These are phyloP conservation scores for Nepenthes gracilis DNA, from an alignment of 148 eudicot species.

Conservation along the genomic window DNA sequence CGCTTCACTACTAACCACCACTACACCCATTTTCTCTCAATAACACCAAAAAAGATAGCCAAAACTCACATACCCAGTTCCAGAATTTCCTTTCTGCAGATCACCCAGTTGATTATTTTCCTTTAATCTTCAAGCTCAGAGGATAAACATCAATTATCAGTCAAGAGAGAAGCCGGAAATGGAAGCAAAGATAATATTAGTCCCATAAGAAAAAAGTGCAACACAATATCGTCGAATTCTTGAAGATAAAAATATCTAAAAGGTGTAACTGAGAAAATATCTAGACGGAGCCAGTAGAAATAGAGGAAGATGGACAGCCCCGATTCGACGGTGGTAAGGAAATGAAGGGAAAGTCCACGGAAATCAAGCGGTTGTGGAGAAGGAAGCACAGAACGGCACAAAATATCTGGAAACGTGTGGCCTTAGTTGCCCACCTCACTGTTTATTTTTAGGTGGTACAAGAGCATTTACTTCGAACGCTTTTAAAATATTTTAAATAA, in stretches of 20 bases:
- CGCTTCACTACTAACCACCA: slow-evolving; percentile 26
- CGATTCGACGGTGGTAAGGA: neutral
- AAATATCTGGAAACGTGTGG: neutral
- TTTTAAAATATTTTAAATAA: too few relatives aligned
- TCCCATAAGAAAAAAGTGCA: too few relatives aligned
- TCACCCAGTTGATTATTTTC: neutral
- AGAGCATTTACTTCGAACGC: too few relatives aligned
- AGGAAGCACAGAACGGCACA: neutral
- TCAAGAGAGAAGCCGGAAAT: too few relatives aligned
- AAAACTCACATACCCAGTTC: neutral
- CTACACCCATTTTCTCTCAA: slow-evolving; percentile 36
- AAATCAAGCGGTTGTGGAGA: slow-evolving; percentile 4
- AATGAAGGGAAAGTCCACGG: neutral
- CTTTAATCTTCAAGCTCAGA: too few relatives aligned
- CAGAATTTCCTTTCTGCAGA: neutral
- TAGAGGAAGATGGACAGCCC: neutral
- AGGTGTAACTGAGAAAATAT: slow-evolving; percentile 2
- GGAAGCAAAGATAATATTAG: too few relatives aligned
- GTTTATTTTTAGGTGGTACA: slow-evolving; percentile 3
- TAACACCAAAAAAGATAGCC: neutral
- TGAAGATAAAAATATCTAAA: neutral
- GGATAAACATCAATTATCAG: too few relatives aligned
- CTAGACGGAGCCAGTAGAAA: neutral
- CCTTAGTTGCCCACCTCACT: too few relatives aligned
- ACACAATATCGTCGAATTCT: neutral